Evolutionary conservation across 2,329 filamentous ascomycete species (phyloP).

Genomic region (Fusarium foetens): DNA sequence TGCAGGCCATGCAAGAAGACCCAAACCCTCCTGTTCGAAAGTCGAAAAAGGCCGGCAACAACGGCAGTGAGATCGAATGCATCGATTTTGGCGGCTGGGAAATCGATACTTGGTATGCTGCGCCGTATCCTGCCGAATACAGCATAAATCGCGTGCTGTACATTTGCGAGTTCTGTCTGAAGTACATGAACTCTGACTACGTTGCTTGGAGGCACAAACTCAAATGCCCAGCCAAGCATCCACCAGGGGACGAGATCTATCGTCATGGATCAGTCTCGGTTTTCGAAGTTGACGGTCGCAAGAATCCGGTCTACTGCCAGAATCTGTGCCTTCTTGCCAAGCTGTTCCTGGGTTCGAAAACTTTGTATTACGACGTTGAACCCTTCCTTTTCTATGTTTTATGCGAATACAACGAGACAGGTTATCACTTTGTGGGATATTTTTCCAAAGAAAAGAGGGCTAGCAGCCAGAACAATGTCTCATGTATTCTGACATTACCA

Average conservation of each 20-base stretch:
- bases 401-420: conserved; percentile 89
- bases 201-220: conserved; percentile 98
- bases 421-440: conserved; percentile 98
- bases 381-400: conserved; percentile 98
- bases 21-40: conserved; percentile 71
- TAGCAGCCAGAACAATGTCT: conserved; percentile 96
- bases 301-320: conserved; percentile 98
- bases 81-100: conserved; percentile 98
- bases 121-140: conserved; percentile 98
- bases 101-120: conserved; percentile 99
- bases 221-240: conserved; percentile 96
- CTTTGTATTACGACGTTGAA: conserved; percentile 96
- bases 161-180: conserved; percentile 98
- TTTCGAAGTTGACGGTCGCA: conserved; percentile 96
- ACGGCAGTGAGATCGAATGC: conserved; percentile 96
- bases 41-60: conserved; percentile 80
- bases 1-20: conserved; percentile 69
- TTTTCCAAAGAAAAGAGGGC: conserved; percentile 98
- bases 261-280: conserved; percentile 90
- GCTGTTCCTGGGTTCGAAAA: conserved; percentile 98
- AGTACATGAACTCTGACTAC: conserved; percentile 99
- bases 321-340: conserved; percentile 97
- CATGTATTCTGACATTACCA: conserved; percentile 93
- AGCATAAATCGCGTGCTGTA: conserved; percentile 96
- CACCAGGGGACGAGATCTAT: conserved; percentile 97